Percentiles rank a stretch among this genome's conserved stretches.
Conservation (phyloP, 495 filamentous ascomycete genomes). For the Chaetomium fimeti region DNA sequence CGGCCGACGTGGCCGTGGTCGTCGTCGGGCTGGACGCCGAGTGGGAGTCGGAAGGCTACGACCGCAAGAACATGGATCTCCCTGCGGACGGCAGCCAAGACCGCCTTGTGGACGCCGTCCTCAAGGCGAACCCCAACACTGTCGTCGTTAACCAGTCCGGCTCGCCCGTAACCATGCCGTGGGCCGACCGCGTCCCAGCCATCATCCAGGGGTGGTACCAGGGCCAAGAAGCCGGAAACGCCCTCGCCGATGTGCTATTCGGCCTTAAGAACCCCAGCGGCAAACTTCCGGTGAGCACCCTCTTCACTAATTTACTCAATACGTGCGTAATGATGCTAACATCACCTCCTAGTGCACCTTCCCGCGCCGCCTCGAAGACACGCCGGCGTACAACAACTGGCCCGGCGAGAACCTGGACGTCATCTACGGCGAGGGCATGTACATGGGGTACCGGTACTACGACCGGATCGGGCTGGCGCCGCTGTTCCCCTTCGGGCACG, state of each 20-base stretch:
- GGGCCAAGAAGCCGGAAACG: conserved; percentile 87
- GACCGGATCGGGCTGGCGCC: conserved; percentile 65
- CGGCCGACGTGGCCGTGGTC: conserved; percentile 72
- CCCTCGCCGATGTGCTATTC: conserved; percentile 81
- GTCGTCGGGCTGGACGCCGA: conserved; percentile 79
- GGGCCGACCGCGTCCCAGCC: conserved; percentile 64
- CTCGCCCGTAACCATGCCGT: conserved; percentile 83
- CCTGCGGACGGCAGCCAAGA: conserved; percentile 70
- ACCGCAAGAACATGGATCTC: conserved; percentile 79
- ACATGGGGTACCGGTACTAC: conserved; percentile 82
- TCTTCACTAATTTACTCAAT: no score
- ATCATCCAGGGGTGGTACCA: conserved; percentile 77
- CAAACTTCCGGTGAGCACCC: conserved; percentile 62
- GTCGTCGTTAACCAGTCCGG: conserved; percentile 82
- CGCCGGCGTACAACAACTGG: conserved; percentile 82
- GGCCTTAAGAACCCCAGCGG: conserved; percentile 82
- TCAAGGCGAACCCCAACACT: conserved; percentile 68
- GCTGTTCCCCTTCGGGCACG: conserved; percentile 79
- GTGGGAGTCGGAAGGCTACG: conserved; percentile 87
- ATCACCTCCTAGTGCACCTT: conserved; percentile 50
- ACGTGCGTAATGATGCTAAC: no score
- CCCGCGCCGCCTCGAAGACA: conserved; percentile 72
- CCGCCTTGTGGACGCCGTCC: conserved; percentile 66
- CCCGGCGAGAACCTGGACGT: conserved; percentile 75
- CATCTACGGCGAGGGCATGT: conserved; percentile 80